phyloP scores from a whole-genome alignment of 1,284 basidiomycete species.

The Malassezia furfur region DNA sequence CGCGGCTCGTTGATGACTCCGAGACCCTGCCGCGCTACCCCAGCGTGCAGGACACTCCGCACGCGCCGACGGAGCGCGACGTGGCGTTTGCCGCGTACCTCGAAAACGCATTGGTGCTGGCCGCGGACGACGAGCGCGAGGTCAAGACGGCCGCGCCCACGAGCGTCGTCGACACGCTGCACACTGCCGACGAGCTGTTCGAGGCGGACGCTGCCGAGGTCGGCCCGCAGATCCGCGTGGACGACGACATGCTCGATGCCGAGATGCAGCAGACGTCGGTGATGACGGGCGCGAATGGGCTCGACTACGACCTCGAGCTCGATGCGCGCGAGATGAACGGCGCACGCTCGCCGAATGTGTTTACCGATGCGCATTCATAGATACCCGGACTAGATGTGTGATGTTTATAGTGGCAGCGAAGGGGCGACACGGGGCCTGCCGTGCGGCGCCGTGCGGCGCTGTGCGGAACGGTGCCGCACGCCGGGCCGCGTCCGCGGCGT shows the following conservation, averaged over 20 bases:
- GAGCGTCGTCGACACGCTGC: constrained; percentile 9
- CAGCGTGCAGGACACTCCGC: neutral
- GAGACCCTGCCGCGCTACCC: constrained; percentile 46
- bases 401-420: neutral
- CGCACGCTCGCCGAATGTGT: constrained; percentile 1
- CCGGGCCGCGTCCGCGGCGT: too few species aligned
- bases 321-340: constrained; percentile 4
- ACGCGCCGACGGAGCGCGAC: neutral
- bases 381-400: neutral
- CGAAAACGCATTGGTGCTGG: neutral
- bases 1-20: constrained; percentile 41
- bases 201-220: neutral
- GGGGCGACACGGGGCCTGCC: neutral
- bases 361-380: neutral
- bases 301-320: neutral
- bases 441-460: neutral
- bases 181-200: constrained; percentile 8
- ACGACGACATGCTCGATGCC: constrained; percentile 10
- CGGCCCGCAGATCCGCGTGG: neutral
- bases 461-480: too few species aligned
- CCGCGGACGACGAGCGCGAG: constrained; percentile 5
- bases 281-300: neutral
- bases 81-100: constrained; percentile 4
- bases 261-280: constrained; percentile 4
- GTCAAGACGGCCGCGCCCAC: constrained; percentile 7